Conservation (phyloP, 176 grass and related monocot species). For the Aegilops longissima region DNA sequence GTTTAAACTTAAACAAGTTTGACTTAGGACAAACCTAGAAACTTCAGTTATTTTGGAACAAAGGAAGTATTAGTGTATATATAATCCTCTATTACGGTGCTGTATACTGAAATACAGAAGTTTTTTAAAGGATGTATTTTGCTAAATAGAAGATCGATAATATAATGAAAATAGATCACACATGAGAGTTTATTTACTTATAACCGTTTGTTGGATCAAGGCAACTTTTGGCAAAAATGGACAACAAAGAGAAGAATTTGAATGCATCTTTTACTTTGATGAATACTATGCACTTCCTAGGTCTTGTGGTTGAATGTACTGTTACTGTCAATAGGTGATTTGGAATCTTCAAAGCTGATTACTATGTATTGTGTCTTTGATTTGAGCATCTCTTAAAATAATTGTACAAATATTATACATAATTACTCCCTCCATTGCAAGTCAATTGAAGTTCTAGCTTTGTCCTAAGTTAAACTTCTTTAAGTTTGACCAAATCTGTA, state of each 20-base stretch:
- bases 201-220: background rate
- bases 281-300: background rate
- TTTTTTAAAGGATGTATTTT: background rate
- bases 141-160: background rate
- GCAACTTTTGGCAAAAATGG: background rate
- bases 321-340: background rate
- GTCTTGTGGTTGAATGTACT: background rate
- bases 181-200: background rate
- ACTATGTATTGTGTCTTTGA: background rate
- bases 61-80: background rate
- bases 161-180: background rate
- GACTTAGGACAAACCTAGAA: too few species aligned
- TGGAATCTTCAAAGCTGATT: background rate
- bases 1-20: too few species aligned
- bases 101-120: background rate
- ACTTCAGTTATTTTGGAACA: too few species aligned
- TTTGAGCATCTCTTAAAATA: background rate
- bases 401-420: background rate
- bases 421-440: background rate
- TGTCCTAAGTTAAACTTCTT: background rate
- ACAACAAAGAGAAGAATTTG: background rate
- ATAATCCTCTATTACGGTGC: background rate
- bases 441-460: background rate
- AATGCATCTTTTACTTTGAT: background rate
- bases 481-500: background rate